Evolutionary conservation across 2,329 filamentous ascomycete species (phyloP).

Genomic region (Teratosphaeria viscida): DNA sequence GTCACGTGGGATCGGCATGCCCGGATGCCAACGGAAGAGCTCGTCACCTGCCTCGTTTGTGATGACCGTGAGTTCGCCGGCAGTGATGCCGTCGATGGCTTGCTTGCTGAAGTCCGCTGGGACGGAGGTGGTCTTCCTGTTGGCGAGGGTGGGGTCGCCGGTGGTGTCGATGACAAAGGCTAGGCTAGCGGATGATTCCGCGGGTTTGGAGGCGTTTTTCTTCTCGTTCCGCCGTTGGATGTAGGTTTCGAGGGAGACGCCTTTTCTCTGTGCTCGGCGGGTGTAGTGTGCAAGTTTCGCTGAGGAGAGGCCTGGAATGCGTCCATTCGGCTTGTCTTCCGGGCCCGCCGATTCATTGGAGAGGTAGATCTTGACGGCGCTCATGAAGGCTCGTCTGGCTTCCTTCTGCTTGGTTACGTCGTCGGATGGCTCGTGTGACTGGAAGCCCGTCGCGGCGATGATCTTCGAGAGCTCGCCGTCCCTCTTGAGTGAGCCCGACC

Average conservation of each 20-base stretch:
- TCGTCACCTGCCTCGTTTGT: slow-evolving; percentile 9
- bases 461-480: not conserved
- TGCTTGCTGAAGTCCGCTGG: not conserved
- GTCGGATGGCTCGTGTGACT: not conserved
- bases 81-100: not conserved
- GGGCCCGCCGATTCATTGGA: not conserved
- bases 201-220: slow-evolving; percentile 4
- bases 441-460: not conserved
- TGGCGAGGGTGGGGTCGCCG: slow-evolving; percentile 7
- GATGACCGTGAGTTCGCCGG: slow-evolving; percentile 1
- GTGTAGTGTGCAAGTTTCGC: slow-evolving; percentile 24
- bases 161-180: slow-evolving; percentile 9
- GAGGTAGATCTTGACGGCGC: slow-evolving; percentile 8
- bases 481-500: not conserved
- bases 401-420: slow-evolving; percentile 2
- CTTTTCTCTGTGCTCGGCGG: slow-evolving; percentile 27
- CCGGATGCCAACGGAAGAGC: slow-evolving; percentile 3
- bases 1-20: slow-evolving; percentile 9
- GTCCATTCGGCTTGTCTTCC: not conserved
- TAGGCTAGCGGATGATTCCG: not conserved
- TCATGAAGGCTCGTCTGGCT: slow-evolving; percentile 9
- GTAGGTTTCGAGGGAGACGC: slow-evolving; percentile 28
- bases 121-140: not conserved
- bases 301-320: slow-evolving; percentile 11
- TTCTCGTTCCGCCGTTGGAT: slow-evolving; percentile 13